Base-by-base conservation (phyloP, 768 basidiomycete genomes). In the Melanogaster broomeanus region DNA sequence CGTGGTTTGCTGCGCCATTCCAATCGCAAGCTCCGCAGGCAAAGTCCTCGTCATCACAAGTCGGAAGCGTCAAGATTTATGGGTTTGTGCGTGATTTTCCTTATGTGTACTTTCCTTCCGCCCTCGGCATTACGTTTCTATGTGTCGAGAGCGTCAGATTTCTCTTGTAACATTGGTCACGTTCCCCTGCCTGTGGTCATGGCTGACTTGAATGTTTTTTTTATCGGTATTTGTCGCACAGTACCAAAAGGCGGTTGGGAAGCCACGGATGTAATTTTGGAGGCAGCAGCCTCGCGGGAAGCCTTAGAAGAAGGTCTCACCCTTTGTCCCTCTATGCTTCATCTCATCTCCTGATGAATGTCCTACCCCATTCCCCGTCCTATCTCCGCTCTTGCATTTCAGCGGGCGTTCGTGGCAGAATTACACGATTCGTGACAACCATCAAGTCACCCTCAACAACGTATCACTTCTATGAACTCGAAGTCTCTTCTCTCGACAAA, bases 161-260 rank as follows among this genome's bases (percentile, higher is more conserved):
- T 46, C 37, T 38, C 31, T 39, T 10, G 18, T 21, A 18, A 35
- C 21, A 38, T 45, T 50, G 13, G 35, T 47, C 25, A 4, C 11
- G 10, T 51, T 40, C 12, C 44, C n/a, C 16, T 15, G 27, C 10
- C 54, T 45, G 15, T 21, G 45, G 42, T 40, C 31, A n/a, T 16
- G 22, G 30, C 58, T 56, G 40, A 53, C 55, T 24, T 49, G 24
- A 10, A 18, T 22, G 9, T 22, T 45, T 42, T 54, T 49, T 39
- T 53, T 48, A 45, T 44, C 45, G 49, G 34, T 37, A 34, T n/a
- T n/a, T n/a, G n/a, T n/a, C n/a, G n/a, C n/a, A 45, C 66, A 93
- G 91, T 93, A 64, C 91, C 91, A n/a, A 93, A 93, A 77, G 91
- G 91, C 70, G 91, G 91, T 66, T 93, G 86, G 86, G 91, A 93